Conservation (phyloP, 441 rosid genomes). For the Erodium texanum region DNA sequence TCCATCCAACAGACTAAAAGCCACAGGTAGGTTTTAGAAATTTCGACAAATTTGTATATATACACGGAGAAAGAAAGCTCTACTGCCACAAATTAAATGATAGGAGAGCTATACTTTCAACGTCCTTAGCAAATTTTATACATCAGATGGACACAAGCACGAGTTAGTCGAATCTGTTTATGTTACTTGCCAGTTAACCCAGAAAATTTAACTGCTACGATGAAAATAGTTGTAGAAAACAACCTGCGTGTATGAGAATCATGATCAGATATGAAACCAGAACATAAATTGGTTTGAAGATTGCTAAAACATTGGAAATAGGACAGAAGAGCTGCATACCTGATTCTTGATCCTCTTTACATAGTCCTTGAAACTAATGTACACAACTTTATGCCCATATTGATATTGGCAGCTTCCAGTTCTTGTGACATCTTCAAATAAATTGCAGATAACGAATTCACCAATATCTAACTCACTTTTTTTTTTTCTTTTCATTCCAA, state of each 20-base stretch:
- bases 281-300: neutral
- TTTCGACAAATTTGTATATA: neutral
- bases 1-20: no score
- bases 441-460: conserved; percentile 18
- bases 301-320: neutral
- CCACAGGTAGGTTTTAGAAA: neutral
- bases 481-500: no score
- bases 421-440: no score
- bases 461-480: neutral
- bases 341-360: neutral
- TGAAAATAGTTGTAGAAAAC: no score
- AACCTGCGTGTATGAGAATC: neutral
- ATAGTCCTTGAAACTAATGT: neutral
- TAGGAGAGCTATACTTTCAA: no score
- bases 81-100: neutral
- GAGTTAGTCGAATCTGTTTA: no score
- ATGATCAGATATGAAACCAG: neutral
- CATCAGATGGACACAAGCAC: no score
- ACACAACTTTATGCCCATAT: no score
- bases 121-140: no score
- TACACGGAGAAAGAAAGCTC: neutral
- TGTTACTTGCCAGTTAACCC: no score
- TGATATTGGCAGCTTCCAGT: no score
- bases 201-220: no score
- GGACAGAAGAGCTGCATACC: neutral